Evolutionary conservation across 345 rosid species (phyloP), one percentile per base, ranked within the genome.

Genomic region (Anacardium occidentale): DNA sequence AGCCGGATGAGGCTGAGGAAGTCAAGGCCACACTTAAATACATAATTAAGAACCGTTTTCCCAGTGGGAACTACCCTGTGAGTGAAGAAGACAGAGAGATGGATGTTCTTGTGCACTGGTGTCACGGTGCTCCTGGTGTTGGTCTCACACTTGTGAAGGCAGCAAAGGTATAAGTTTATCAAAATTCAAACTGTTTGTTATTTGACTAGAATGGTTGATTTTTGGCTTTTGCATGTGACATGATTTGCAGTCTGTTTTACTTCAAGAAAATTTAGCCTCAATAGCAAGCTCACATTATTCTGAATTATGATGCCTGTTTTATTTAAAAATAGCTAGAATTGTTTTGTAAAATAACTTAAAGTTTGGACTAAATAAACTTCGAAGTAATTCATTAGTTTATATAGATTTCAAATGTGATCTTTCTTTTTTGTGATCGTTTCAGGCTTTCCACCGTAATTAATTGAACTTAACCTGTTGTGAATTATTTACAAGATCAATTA

Each of bases 81-180:
- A 86, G 87, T 61, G 88, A 85, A 83, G 80, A 80, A 51, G 90
- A 79, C 61, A 75, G 57, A 62, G 69, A 68, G 57, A 60, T 44
- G 53, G 88, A 86, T 72, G 34, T 48, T 73, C 95, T 90, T 72
- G 90, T 85, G 70, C 92, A 88, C 72, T 88, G 92, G 92, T 90
- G 92, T 70, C 95, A 88, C 82, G 95, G 94, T 56, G 92, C 92
- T 74, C 92, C 90, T 32, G 94, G 94, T 63, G 45, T 85, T 54
- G 87, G 85, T 59, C 84, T 89, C 77, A 86, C 94, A 52, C 87
- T 86, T 63, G 86, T 69, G 53, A 90, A 90, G 68, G 90, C 92
- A 0, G 90, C 89, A 74, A 75, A 86, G 91, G 92, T 89, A 77
- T 75, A 50, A 69, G 20, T 64, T 57, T 50, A 54, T 37, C 61